phyloP scores from a whole-genome alignment of 768 basidiomycete genomes.

The Suillus bovinus region DNA sequence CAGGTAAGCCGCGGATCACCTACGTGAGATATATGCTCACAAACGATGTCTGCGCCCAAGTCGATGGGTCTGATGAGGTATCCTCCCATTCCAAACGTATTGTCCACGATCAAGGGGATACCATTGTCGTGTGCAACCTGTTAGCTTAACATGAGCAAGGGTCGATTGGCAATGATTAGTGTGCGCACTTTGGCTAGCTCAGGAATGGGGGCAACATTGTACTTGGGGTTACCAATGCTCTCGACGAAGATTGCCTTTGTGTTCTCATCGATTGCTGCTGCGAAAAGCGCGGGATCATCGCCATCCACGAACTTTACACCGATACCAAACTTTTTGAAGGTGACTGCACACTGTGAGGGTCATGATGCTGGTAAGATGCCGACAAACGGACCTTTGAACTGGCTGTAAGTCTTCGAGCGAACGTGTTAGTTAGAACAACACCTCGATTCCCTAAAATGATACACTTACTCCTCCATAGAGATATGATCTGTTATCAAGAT shows the following conservation, averaged over 20 bases:
- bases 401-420: constrained; percentile 52
- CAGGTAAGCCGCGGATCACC: neutral
- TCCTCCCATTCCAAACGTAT: constrained; percentile 63
- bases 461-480: constrained; percentile 59
- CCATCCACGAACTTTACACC: constrained; percentile 51
- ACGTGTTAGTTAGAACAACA: neutral
- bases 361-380: too few species aligned
- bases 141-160: neutral
- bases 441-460: neutral
- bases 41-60: constrained; percentile 56
- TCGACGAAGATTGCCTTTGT: constrained; percentile 63
- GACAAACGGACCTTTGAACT: constrained; percentile 51
- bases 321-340: constrained; percentile 57
- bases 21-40: constrained; percentile 22
- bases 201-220: constrained; percentile 52
- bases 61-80: constrained; percentile 56
- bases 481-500: constrained; percentile 37
- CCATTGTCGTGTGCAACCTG: constrained; percentile 60
- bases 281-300: constrained; percentile 47
- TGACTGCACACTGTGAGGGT: constrained; percentile 34
- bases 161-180: neutral
- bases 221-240: constrained; percentile 62
- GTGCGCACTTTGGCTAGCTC: constrained; percentile 50
- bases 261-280: constrained; percentile 55
- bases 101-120: constrained; percentile 66